Evolutionary conservation across 139 green algal species (phyloP).

Genomic region (Picochlorum costavermella): DNA sequence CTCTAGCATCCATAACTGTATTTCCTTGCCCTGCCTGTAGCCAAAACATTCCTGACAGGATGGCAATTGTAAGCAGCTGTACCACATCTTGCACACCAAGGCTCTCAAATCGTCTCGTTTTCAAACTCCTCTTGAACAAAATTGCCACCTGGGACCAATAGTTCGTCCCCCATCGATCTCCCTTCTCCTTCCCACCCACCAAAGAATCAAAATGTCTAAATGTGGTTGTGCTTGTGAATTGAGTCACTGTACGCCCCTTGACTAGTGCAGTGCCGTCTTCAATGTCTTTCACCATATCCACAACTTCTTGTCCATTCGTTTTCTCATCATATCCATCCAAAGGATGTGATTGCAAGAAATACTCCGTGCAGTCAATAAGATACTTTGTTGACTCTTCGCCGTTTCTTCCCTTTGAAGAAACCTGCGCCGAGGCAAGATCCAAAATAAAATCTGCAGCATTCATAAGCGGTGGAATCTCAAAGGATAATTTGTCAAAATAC

Average conservation of each 20-base stretch:
- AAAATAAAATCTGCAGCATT: conserved; percentile 75
- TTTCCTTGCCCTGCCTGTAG: conserved; percentile 24
- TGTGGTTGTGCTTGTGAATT: neutral
- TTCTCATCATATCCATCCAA: conserved; percentile 17
- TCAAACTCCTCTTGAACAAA: conserved; percentile 37
- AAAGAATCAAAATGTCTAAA: neutral
- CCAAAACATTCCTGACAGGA: conserved; percentile 44
- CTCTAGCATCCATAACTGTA: conserved; percentile 12
- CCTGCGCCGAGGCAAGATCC: conserved; percentile 64
- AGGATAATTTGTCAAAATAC: conserved; percentile 55
- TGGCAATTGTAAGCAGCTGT: conserved; percentile 21
- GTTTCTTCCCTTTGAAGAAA: conserved; percentile 16
- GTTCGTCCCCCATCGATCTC: conserved; percentile 24
- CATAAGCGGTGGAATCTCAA: conserved; percentile 52
- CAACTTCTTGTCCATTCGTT: neutral
- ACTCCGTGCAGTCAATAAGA: conserved; percentile 24
- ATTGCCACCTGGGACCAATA: conserved; percentile 33
- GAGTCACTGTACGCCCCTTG: neutral
- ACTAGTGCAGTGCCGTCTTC: neutral
- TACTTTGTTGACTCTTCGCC: conserved; percentile 18
- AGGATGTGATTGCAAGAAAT: conserved; percentile 14
- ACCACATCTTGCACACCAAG: conserved; percentile 26
- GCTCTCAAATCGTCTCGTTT: conserved; percentile 57
- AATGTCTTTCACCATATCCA: neutral
- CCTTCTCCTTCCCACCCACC: conserved; percentile 3